Percentiles rank a stretch among this genome's conserved stretches.
These are phyloP conservation scores for Calycina herbarum DNA, from an alignment of 2,329 filamentous ascomycete genomes.

Conservation along the genomic window DNA sequence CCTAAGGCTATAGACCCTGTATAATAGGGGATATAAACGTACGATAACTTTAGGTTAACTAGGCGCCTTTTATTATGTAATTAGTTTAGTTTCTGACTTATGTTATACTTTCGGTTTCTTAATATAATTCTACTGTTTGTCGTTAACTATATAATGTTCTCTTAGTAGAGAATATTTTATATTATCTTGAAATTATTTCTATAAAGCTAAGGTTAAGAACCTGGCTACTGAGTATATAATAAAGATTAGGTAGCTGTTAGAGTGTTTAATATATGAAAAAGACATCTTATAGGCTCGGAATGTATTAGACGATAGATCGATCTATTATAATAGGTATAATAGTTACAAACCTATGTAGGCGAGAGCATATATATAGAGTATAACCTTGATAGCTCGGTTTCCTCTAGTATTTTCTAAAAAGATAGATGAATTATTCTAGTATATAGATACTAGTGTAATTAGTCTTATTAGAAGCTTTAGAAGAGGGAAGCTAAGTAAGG, in stretches of 20 bases:
- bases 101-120: no score
- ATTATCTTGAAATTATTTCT: no score
- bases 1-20: no score
- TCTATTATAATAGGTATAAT: neutral
- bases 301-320: conserved; percentile 2
- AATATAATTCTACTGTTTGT: no score
- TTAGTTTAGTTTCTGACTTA: no score
- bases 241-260: neutral
- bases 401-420: neutral
- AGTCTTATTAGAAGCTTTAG: neutral
- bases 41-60: no score
- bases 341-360: conserved; percentile 4
- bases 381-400: conserved; percentile 6
- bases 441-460: neutral
- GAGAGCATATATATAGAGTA: neutral
- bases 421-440: neutral
- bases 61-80: no score
- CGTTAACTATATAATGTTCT: no score
- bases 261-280: neutral
- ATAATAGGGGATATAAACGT: no score
- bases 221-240: neutral
- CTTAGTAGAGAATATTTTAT: no score
- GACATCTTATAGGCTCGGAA: neutral
- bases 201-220: neutral
- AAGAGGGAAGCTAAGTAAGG: conserved; percentile 1